Conservation (phyloP, 2,329 filamentous ascomycete genomes). For the Stachybotrys echinatus region DNA sequence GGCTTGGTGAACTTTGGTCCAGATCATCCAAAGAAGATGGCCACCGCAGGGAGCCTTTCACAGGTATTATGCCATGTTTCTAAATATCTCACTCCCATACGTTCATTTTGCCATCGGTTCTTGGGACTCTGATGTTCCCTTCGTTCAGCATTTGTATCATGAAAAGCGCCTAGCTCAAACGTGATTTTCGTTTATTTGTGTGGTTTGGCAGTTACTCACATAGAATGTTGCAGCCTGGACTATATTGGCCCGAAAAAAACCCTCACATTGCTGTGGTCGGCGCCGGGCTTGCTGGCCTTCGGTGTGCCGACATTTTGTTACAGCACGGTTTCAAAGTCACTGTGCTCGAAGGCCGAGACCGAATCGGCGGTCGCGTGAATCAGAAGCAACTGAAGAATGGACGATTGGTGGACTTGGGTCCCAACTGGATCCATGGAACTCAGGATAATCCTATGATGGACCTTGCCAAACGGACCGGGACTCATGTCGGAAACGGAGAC, state of each 20-base stretch:
- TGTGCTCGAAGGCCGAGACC: slow-evolving; percentile 61
- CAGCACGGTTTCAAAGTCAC: slow-evolving; percentile 62
- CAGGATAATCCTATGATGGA: slow-evolving; percentile 65
- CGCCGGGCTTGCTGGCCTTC: slow-evolving; percentile 64
- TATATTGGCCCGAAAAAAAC: slow-evolving; percentile 13
- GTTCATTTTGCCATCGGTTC: neutral
- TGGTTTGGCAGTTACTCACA: slow-evolving; percentile 14
- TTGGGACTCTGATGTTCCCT: too few relatives aligned
- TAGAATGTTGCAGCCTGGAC: slow-evolving; percentile 14
- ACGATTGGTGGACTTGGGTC: slow-evolving; percentile 53
- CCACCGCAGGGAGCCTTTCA: slow-evolving; percentile 21
- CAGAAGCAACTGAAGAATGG: slow-evolving; percentile 45
- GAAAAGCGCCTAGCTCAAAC: neutral
- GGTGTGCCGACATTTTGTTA: slow-evolving; percentile 63
- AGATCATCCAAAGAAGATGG: slow-evolving; percentile 21
- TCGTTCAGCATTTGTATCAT: neutral
- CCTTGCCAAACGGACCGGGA: slow-evolving; percentile 57
- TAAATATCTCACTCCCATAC: too few relatives aligned
- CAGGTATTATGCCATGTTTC: too few relatives aligned
- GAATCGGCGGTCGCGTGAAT: slow-evolving; percentile 60
- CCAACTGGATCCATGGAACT: slow-evolving; percentile 79
- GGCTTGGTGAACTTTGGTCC: slow-evolving; percentile 25
- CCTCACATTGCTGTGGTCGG: slow-evolving; percentile 64
- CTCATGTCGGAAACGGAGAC: slow-evolving; percentile 41
- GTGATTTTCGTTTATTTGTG: neutral